phyloP scores from a whole-genome alignment of 495 filamentous ascomycete species.

The Amphirosellinia nigrospora region DNA sequence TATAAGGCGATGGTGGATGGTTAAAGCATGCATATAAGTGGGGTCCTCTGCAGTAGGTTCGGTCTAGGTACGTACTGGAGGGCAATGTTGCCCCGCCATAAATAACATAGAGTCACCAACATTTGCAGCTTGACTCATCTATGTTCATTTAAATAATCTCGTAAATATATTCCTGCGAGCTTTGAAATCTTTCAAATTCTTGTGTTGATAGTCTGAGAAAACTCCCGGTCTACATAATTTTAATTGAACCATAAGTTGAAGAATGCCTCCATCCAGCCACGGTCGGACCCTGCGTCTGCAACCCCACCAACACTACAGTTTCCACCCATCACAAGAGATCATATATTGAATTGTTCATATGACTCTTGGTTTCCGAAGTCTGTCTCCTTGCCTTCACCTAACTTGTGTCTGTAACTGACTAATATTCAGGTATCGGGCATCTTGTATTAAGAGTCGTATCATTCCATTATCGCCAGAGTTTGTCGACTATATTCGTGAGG shows the following conservation, averaged over 20 bases:
- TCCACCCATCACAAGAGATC: constrained; percentile 77
- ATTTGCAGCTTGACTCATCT: constrained; percentile 9
- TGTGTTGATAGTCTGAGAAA: background rate
- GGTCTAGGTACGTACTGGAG: background rate
- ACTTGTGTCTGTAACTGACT: constrained; percentile 27
- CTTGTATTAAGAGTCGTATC: constrained; percentile 82
- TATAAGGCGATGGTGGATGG: background rate
- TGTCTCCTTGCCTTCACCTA: constrained; percentile 34
- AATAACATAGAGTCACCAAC: background rate
- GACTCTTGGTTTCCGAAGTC: constrained; percentile 86
- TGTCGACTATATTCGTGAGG: constrained; percentile 84
- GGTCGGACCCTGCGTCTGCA: constrained; percentile 26
- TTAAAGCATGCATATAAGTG: background rate
- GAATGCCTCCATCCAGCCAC: constrained; percentile 36
- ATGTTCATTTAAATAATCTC: background rate
- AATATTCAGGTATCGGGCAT: constrained; percentile 67
- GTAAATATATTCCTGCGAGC: background rate
- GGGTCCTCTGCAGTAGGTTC: background rate
- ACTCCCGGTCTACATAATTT: background rate
- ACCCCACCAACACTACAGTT: constrained; percentile 59
- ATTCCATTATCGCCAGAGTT: constrained; percentile 79
- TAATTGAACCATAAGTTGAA: background rate
- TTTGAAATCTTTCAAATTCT: background rate
- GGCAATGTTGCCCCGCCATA: constrained; percentile 9
- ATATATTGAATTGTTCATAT: constrained; percentile 94